Evolutionary conservation across 805 yeast species (phyloP).

Genomic region (Isabelozyma rhagii): DNA sequence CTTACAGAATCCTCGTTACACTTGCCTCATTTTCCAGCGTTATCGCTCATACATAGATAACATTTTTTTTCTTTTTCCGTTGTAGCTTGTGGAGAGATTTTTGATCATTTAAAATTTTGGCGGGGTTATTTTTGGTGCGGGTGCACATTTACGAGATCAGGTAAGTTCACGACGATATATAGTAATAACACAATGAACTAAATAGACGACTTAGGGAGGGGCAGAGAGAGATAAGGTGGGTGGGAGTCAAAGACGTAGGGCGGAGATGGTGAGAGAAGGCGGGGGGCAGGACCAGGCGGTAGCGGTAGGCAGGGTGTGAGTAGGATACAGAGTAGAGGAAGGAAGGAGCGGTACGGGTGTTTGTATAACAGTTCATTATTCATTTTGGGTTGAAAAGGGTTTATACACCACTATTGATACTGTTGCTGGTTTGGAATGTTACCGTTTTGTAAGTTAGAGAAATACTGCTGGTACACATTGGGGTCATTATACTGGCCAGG

Average conservation of each 20-base stretch:
- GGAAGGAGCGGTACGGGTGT: background rate
- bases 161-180: background rate
- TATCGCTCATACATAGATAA: too few species aligned
- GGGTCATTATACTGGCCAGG: conserved; percentile 50
- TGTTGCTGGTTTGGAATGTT: conserved; percentile 51
- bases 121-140: background rate
- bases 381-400: conserved; percentile 2
- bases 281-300: background rate
- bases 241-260: too few species aligned
- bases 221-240: too few species aligned
- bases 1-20: too few species aligned
- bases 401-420: conserved; percentile 36
- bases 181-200: background rate
- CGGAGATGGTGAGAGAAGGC: background rate
- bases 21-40: too few species aligned
- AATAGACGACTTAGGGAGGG: background rate
- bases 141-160: background rate
- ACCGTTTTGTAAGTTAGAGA: conserved; percentile 52
- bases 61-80: too few species aligned
- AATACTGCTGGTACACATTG: conserved; percentile 63
- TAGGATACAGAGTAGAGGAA: background rate
- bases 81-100: background rate
- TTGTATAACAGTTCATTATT: conserved; percentile 1
- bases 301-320: background rate
- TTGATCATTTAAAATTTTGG: background rate